phyloP scores from a whole-genome alignment of 331 rosid species.

The Arachis monticola region DNA sequence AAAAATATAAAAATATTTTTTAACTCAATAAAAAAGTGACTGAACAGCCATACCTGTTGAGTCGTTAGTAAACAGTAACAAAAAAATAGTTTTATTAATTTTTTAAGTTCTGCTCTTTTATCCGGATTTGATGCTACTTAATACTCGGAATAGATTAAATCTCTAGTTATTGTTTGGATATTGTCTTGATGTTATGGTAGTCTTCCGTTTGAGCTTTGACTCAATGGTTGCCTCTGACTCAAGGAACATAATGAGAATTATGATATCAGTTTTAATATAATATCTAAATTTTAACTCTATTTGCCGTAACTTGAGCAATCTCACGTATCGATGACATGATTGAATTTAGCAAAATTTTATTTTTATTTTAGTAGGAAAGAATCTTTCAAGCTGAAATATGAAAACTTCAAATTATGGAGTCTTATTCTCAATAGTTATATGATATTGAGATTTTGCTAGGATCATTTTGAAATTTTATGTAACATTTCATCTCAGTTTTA shows the following conservation, averaged over 20 bases:
- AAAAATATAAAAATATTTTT: no score
- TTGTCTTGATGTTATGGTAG: background rate
- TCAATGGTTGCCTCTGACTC: background rate
- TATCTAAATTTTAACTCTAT: no score
- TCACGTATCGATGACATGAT: no score
- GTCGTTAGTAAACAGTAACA: background rate
- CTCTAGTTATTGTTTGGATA: background rate
- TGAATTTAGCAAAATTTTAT: background rate
- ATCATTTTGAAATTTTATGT: background rate
- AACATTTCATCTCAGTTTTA: background rate
- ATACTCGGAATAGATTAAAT: background rate
- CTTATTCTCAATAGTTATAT: background rate
- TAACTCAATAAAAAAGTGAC: no score
- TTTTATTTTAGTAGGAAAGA: background rate
- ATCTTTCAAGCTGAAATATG: background rate
- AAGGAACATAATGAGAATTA: background rate
- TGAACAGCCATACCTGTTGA: background rate
- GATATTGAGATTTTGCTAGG: constrained; percentile 1
- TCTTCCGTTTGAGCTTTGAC: background rate
- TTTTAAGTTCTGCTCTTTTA: background rate
- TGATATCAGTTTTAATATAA: background rate
- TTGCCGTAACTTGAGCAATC: background rate
- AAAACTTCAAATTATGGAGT: background rate
- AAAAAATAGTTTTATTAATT: background rate
- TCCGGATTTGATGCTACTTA: background rate